A percentile compares a stretch with the other conserved stretches of the same genome.
These are phyloP conservation scores for Chaetomium fimeti DNA, from an alignment of 495 filamentous ascomycete genomes.

Conservation along the genomic window DNA sequence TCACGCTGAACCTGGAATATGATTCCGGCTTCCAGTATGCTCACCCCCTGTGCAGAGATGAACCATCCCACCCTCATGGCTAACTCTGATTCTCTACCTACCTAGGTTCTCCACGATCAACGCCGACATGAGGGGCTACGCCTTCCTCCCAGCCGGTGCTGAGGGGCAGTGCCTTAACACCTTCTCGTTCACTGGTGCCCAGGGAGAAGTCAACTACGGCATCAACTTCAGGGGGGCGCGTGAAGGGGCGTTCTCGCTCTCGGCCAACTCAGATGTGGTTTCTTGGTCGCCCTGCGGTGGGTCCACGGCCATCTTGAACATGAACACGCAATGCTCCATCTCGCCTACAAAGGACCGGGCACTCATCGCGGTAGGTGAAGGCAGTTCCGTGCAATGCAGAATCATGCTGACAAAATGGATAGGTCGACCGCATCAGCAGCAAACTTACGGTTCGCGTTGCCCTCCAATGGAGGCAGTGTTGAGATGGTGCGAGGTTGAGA, in stretches of 20 bases:
- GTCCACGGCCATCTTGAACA: conserved; percentile 24
- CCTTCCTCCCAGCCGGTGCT: conserved; percentile 22
- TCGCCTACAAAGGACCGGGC: conserved; percentile 23
- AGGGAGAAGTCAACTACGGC: conserved; percentile 8
- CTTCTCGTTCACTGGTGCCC: conserved; percentile 23
- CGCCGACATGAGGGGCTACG: conserved; percentile 23
- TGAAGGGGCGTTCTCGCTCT: conserved; percentile 19
- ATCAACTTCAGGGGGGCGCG: conserved; percentile 11
- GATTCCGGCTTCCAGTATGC: conserved; percentile 16
- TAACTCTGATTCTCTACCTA: neutral
- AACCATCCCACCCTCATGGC: neutral
- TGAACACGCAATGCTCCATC: conserved; percentile 29
- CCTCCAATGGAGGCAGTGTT: neutral
- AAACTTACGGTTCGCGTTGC: neutral
- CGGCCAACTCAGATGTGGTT: conserved; percentile 14
- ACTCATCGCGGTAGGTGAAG: conserved; percentile 22
- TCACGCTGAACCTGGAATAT: conserved; percentile 21
- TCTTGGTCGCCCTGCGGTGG: conserved; percentile 24
- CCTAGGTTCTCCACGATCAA: conserved; percentile 12
- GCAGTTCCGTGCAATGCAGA: too few relatives aligned
- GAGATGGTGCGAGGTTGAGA: too few relatives aligned
- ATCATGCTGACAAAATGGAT: neutral
- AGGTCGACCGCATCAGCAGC: conserved; percentile 6
- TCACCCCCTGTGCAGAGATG: too few relatives aligned
- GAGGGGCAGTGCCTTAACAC: conserved; percentile 21